Percentiles rank a stretch among this genome's conserved stretches.
Evolutionary conservation across 139 green algal genomes (phyloP).

Genomic region (Picochlorum sp.): DNA sequence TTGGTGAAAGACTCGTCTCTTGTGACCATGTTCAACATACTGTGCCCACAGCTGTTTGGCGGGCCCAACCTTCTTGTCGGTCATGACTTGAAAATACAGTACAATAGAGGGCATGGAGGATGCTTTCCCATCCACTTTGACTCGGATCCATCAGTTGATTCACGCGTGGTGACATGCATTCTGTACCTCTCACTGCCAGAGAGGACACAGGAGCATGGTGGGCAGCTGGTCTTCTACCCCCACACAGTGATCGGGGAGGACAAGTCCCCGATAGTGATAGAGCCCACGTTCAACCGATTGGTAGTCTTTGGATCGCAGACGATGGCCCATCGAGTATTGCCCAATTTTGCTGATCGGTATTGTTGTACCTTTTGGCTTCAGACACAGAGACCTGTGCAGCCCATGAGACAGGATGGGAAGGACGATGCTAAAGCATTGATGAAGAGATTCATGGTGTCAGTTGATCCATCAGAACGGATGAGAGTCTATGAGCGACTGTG

Average conservation of each 20-base stretch:
- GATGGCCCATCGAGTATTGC: slow-evolving; percentile 65
- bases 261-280: slow-evolving; percentile 25
- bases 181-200: slow-evolving; percentile 51
- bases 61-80: slow-evolving; percentile 26
- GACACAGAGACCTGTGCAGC: not conserved
- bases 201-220: slow-evolving; percentile 47
- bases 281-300: slow-evolving; percentile 46
- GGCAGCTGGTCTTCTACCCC: slow-evolving; percentile 63
- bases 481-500: not conserved
- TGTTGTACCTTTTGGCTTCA: slow-evolving; percentile 68
- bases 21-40: not conserved
- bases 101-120: slow-evolving; percentile 35
- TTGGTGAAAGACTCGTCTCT: too few species aligned
- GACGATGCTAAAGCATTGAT: not conserved
- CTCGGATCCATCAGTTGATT: slow-evolving; percentile 53
- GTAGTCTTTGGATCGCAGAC: slow-evolving; percentile 59
- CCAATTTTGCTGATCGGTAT: slow-evolving; percentile 25
- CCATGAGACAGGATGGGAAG: not conserved
- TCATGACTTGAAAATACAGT: slow-evolving; percentile 70
- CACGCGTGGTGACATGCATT: slow-evolving; percentile 54
- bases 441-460: slow-evolving; percentile 13
- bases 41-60: not conserved
- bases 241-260: slow-evolving; percentile 37
- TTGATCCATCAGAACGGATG: slow-evolving; percentile 22
- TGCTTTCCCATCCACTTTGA: slow-evolving; percentile 78